Conservation (phyloP, 2,329 filamentous ascomycete species). For the Aspergillus latus region DNA sequence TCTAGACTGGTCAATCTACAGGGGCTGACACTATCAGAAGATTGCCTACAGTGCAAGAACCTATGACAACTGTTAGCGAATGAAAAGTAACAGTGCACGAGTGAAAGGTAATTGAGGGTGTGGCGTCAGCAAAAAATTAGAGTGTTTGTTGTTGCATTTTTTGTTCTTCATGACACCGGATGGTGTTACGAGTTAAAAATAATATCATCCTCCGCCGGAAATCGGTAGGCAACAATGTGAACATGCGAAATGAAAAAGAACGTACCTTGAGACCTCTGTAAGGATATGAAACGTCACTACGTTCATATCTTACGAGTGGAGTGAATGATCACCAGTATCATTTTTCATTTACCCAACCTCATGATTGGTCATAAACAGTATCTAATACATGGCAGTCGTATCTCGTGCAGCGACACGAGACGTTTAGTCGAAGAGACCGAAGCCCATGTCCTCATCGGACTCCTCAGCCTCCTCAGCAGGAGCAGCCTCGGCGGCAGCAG, state of each 20-base stretch:
- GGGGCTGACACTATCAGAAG: neutral
- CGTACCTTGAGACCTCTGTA: slow-evolving; percentile 26
- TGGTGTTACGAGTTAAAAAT: slow-evolving; percentile 64
- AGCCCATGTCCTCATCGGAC: slow-evolving; percentile 60
- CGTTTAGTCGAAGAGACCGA: neutral
- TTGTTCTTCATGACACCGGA: slow-evolving; percentile 53
- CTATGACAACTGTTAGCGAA: slow-evolving; percentile 15
- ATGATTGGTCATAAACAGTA: slow-evolving; percentile 33
- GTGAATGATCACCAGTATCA: slow-evolving; percentile 25
- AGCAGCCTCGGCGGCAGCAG: slow-evolving; percentile 53
- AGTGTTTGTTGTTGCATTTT: slow-evolving; percentile 65
- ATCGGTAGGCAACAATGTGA: slow-evolving; percentile 1
- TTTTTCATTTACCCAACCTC: slow-evolving; percentile 36
- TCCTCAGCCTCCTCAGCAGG: slow-evolving; percentile 67
- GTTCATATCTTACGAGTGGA: slow-evolving; percentile 31
- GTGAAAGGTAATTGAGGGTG: slow-evolving; percentile 6
- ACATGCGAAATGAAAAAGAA: slow-evolving; percentile 12
- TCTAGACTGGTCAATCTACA: neutral
- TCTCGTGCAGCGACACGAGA: slow-evolving; percentile 24
- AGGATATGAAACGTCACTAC: slow-evolving; percentile 37
- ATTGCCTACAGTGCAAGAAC: neutral
- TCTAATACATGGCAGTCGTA: slow-evolving; percentile 41
- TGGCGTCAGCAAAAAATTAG: slow-evolving; percentile 70
- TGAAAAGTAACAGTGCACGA: slow-evolving; percentile 1
- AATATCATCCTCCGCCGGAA: slow-evolving; percentile 57